Evolutionary conservation across 495 filamentous ascomycete genomes (phyloP).

Genomic region (Neurospora africana): DNA sequence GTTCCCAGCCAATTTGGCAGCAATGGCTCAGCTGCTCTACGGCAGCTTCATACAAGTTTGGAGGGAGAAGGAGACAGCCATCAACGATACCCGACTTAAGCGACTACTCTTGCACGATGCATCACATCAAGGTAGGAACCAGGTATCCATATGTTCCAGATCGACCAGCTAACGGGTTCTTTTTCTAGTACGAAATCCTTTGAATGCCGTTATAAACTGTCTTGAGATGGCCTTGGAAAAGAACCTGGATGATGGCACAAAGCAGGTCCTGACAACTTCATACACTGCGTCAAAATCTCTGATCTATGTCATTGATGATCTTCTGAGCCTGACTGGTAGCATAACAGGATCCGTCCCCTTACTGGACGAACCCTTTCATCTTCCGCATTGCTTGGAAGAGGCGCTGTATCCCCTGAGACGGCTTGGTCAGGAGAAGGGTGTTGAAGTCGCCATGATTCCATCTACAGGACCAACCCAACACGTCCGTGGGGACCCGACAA

Average conservation of each 20-base stretch:
- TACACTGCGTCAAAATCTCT: conserved; percentile 82
- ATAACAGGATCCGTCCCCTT: conserved; percentile 62
- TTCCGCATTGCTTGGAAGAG: conserved; percentile 53
- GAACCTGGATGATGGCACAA: conserved; percentile 56
- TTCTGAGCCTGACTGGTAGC: conserved; percentile 71
- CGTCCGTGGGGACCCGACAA: conserved; percentile 61
- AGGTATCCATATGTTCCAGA: background rate
- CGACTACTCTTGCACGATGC: conserved; percentile 68
- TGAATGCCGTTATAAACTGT: conserved; percentile 85
- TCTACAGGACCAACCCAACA: conserved; percentile 47
- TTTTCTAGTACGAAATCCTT: conserved; percentile 62
- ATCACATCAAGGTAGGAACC: conserved; percentile 42
- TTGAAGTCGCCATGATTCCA: conserved; percentile 48
- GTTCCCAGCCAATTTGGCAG: conserved; percentile 53
- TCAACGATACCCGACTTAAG: conserved; percentile 54
- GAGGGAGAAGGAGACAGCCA: conserved; percentile 57
- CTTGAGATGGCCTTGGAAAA: conserved; percentile 79
- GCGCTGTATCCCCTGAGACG: conserved; percentile 53
- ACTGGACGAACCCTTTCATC: conserved; percentile 62
- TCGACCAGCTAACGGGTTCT: background rate
- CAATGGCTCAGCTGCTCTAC: conserved; percentile 72
- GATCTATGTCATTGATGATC: conserved; percentile 85
- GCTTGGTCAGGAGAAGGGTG: conserved; percentile 59
- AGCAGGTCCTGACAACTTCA: conserved; percentile 66
- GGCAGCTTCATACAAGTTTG: conserved; percentile 67